Evolutionary conservation across 2,329 filamentous ascomycete species (phyloP).

Genomic region (Colletotrichum tofieldiae): DNA sequence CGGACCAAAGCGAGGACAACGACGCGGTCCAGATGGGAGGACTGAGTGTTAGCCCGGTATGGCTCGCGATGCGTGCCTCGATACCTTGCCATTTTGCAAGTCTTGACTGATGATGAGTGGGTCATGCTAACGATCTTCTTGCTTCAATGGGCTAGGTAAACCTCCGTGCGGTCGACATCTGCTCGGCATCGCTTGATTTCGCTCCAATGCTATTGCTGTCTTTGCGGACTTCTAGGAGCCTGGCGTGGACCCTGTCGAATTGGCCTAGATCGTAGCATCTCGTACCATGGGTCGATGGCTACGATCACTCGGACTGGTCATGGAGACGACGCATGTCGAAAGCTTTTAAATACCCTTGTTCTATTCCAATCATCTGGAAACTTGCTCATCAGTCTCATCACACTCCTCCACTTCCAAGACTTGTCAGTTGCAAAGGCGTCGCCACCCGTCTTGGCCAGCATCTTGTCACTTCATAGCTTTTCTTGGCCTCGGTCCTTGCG

Average conservation of each 20-base stretch:
- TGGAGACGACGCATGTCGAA: background rate
- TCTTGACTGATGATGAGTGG: background rate
- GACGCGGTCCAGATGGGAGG: constrained; percentile 8
- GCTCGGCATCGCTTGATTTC: background rate
- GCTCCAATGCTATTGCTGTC: background rate
- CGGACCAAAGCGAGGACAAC: background rate
- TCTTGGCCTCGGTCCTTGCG: constrained; percentile 24
- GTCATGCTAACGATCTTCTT: background rate
- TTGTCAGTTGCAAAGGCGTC: constrained; percentile 24
- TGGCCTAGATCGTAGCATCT: constrained; percentile 3
- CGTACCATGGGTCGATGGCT: background rate
- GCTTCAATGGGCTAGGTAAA: constrained; percentile 13
- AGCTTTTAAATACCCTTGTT: constrained; percentile 32
- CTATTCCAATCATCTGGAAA: background rate
- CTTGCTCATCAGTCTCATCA: constrained; percentile 28
- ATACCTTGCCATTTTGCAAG: background rate
- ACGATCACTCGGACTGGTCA: background rate
- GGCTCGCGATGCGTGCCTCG: background rate
- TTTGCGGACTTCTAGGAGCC: background rate
- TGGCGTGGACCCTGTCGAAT: background rate
- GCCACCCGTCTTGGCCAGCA: constrained; percentile 37
- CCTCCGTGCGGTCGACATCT: constrained; percentile 4
- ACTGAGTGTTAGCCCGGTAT: constrained; percentile 15
- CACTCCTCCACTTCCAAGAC: constrained; percentile 1
- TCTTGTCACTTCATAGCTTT: constrained; percentile 11